Evolutionary conservation across 352 stramenopile genomes (phyloP).

Genomic region (Blastocystis sp.): DNA sequence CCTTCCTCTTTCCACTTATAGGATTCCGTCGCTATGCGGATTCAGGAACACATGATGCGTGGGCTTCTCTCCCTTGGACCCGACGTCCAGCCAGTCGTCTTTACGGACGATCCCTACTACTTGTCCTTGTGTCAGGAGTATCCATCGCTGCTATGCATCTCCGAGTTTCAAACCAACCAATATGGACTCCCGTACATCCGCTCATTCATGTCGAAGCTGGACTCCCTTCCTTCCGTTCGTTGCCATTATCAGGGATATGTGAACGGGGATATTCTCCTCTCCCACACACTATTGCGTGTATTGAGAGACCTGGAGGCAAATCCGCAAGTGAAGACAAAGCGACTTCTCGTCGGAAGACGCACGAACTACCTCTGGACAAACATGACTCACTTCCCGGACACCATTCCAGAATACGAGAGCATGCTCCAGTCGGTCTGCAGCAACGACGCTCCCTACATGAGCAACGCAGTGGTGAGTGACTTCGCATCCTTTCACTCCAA

Average conservation of each 20-base stretch:
- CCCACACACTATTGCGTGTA: not conserved
- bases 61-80: not conserved
- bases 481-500: not conserved
- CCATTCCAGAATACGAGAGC: not conserved
- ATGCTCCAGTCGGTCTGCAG: not conserved
- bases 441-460: conserved; percentile 36
- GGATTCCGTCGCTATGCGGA: conserved; percentile 6
- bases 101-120: conserved; percentile 38
- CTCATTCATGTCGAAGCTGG: conserved; percentile 20
- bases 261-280: conserved; percentile 44
- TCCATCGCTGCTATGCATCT: not conserved
- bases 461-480: conserved; percentile 1
- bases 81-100: not conserved
- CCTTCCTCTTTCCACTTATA: not conserved
- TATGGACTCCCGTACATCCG: conserved; percentile 41
- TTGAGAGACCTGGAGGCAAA: not conserved
- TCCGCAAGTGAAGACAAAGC: not conserved
- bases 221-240: not conserved
- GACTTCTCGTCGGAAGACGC: not conserved
- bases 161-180: not conserved
- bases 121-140: not conserved
- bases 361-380: conserved; percentile 41
- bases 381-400: not conserved
- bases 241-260: conserved; percentile 33
- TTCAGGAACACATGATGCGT: conserved; percentile 23